These are phyloP conservation scores for Microthlaspi erraticum DNA, from an alignment of 345 rosid genomes.

Conservation along the genomic window DNA sequence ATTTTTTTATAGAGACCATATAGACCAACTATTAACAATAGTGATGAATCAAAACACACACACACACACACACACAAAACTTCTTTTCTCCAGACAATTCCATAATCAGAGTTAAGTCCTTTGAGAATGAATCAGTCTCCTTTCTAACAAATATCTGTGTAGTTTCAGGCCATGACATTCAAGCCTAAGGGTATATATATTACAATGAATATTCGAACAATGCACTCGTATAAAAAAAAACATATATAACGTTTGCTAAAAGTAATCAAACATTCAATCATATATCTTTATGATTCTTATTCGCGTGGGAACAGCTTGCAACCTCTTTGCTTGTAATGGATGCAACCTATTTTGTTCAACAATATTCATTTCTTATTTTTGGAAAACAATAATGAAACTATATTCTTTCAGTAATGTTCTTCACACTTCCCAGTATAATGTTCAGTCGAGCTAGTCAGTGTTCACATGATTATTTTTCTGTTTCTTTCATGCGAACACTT, in stretches of 20 bases:
- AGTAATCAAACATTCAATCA: constrained; percentile 28
- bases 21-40: neutral
- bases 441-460: constrained; percentile 15
- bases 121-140: constrained; percentile 4
- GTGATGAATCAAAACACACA: neutral
- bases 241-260: constrained; percentile 14
- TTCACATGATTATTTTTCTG: constrained; percentile 16
- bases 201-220: neutral
- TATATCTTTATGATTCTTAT: constrained; percentile 10
- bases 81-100: neutral
- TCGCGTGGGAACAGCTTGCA: constrained; percentile 23
- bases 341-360: constrained; percentile 29
- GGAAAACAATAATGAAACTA: neutral
- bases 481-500: constrained; percentile 28
- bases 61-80: neutral
- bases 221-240: neutral
- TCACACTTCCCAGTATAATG: constrained; percentile 5
- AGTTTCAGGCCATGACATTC: constrained; percentile 21
- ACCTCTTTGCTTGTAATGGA: constrained; percentile 28
- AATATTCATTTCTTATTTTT: neutral
- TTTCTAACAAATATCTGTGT: neutral
- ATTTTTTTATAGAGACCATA: neutral
- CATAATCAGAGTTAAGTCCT: neutral
- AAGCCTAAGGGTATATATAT: neutral
- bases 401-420: constrained; percentile 4